phyloP scores from a whole-genome alignment of 495 filamentous ascomycete genomes.

The Xylaria grammica region DNA sequence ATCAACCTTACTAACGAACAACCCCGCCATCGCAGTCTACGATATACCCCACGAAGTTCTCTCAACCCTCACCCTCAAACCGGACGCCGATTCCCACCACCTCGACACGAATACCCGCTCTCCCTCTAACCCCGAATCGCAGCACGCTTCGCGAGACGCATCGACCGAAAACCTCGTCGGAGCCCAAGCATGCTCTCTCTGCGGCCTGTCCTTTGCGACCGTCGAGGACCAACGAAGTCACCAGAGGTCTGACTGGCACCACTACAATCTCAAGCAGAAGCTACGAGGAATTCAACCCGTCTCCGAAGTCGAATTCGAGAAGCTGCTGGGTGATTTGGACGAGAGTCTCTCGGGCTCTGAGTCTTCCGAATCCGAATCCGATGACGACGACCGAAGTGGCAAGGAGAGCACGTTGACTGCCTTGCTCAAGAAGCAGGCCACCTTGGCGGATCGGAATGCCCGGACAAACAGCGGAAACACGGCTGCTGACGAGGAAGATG shows the following conservation, averaged over 20 bases:
- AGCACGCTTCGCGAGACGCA: slow-evolving; percentile 43
- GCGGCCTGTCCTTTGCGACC: slow-evolving; percentile 68
- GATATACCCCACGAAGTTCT: slow-evolving; percentile 83
- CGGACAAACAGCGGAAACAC: slow-evolving; percentile 25
- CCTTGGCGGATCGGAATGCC: slow-evolving; percentile 54
- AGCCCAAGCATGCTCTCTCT: slow-evolving; percentile 82
- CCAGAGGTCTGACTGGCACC: slow-evolving; percentile 88
- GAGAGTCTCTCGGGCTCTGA: slow-evolving; percentile 91
- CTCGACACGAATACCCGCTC: slow-evolving; percentile 29
- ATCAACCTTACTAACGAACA: slow-evolving; percentile 18
- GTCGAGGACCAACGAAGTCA: slow-evolving; percentile 86
- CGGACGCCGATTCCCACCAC: slow-evolving; percentile 36
- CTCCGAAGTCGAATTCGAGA: slow-evolving; percentile 80
- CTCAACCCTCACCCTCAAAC: slow-evolving; percentile 66
- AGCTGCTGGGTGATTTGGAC: slow-evolving; percentile 78
- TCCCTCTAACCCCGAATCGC: slow-evolving; percentile 31
- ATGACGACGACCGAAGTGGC: slow-evolving; percentile 47
- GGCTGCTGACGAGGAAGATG: slow-evolving; percentile 51
- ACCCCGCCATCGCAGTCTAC: slow-evolving; percentile 65
- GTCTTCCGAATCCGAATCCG: slow-evolving; percentile 57
- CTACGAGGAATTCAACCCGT: slow-evolving; percentile 71
- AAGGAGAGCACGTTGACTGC: slow-evolving; percentile 68
- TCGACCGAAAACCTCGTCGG: slow-evolving; percentile 51
- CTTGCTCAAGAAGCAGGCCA: slow-evolving; percentile 83
- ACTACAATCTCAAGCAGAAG: slow-evolving; percentile 93